Base-by-base conservation (phyloP, 1,284 basidiomycete species). In the Takashimella tepidaria region DNA sequence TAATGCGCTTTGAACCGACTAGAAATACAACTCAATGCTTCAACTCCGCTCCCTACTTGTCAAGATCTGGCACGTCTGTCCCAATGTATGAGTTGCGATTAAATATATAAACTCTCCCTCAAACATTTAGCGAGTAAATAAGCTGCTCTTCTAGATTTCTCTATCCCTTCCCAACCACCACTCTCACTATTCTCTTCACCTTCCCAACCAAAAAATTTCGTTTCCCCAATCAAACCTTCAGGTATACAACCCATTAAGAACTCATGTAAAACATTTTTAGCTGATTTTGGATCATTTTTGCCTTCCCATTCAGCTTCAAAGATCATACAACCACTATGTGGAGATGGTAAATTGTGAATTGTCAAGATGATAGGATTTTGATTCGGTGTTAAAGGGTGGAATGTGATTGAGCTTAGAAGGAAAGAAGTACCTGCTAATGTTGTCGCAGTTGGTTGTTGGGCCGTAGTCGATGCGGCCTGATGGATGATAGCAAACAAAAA, bases 201-300 rank as follows among this genome's bases (percentile, higher is more conserved):
- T 43, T 41, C 42, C 57, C 55, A 59, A 26, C 24, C 23, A 20
- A 51, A 42, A 49, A 59, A 59, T 47, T 53, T 58, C n/a, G 41
- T 51, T 11, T 60, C 57, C 3, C 66, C 69, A 12, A 40, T 27
- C 2, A 62, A 27, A 1, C 52, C 57, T 8, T 64, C 67, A 0
- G 69, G 64, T 21, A 73, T 41, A 54, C 71, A 72, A 1, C 67
- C 66, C 22, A 53, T 53, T 25, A 73, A 49, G 49, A 68, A 71
- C 50, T 63, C 63, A 24, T 53, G 46, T 23, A 71, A 49, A 12
- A 64, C 45, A 13, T 47, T 41, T 16, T 47, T 48, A 5, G 49
- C 47, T 21, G 43, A 20, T 19, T 42, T 11, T 21, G n/a, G 12
- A 19, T 4, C 37, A 49, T n/a, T 49, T 40, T 13, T 25, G 19